A percentile compares a stretch with the other conserved stretches of the same genome.
Evolutionary conservation across 768 basidiomycete genomes (phyloP).

Genomic region (Suillus americanus): DNA sequence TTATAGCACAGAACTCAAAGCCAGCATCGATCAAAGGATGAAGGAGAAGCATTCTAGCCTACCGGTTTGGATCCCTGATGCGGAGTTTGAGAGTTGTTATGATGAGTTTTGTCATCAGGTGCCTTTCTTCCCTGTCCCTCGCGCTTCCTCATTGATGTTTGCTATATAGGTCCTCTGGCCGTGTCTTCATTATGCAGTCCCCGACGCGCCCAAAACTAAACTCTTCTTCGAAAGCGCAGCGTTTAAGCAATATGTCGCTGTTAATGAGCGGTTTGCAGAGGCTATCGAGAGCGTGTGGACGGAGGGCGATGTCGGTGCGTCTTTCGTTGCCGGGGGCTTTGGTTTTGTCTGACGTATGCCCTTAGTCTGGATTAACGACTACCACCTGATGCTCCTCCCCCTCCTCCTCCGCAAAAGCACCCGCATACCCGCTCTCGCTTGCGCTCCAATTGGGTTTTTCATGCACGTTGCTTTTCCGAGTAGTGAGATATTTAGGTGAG

Average conservation of each 20-base stretch:
- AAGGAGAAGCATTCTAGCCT: conserved; percentile 39
- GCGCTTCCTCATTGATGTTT: conserved; percentile 12
- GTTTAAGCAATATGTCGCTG: conserved; percentile 83
- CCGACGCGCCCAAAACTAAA: conserved; percentile 85
- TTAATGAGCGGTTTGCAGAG: conserved; percentile 89
- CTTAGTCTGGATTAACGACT: conserved; percentile 84
- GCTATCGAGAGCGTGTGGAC: conserved; percentile 76
- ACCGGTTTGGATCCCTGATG: conserved; percentile 81
- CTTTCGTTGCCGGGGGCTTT: not conserved
- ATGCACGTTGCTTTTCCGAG: conserved; percentile 96
- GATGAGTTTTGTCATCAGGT: conserved; percentile 88
- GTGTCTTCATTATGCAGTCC: conserved; percentile 81
- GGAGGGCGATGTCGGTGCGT: conserved; percentile 80
- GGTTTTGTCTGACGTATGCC: conserved; percentile 5
- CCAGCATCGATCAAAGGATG: conserved; percentile 54
- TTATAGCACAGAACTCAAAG: conserved; percentile 54
- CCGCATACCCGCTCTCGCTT: conserved; percentile 35
- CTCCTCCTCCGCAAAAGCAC: conserved; percentile 69
- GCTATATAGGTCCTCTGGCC: conserved; percentile 71
- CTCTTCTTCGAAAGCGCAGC: conserved; percentile 76
- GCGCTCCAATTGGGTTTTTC: conserved; percentile 75
- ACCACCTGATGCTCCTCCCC: conserved; percentile 93
- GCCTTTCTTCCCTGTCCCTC: conserved; percentile 14
- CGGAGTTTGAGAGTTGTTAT: conserved; percentile 76
- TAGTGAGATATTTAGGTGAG: conserved; percentile 77